Evolutionary conservation across 2,329 filamentous ascomycete genomes (phyloP).

Genomic region (Phyllosticta citriasiana): DNA sequence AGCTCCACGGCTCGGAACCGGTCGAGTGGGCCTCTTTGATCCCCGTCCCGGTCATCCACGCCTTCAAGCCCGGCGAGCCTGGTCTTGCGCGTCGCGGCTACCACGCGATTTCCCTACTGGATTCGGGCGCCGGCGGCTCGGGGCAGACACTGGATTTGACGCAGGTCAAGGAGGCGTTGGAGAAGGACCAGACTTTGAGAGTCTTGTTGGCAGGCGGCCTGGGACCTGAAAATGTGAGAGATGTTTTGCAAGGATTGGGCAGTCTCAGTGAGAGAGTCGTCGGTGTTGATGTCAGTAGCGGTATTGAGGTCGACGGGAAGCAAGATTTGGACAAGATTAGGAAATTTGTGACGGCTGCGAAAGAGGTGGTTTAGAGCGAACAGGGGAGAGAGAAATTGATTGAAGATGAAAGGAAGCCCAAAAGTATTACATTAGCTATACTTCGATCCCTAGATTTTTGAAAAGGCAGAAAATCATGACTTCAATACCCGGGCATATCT

Average conservation of each 20-base stretch:
- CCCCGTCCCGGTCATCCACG: constrained; percentile 81
- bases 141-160: constrained; percentile 67
- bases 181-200: constrained; percentile 57
- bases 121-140: constrained; percentile 74
- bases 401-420: too few relatives aligned
- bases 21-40: constrained; percentile 85
- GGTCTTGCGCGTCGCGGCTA: constrained; percentile 67
- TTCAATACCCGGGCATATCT: background rate
- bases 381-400: too few relatives aligned
- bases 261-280: constrained; percentile 53
- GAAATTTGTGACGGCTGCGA: constrained; percentile 68
- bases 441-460: background rate
- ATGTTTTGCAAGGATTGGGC: constrained; percentile 54
- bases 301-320: constrained; percentile 69
- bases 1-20: constrained; percentile 86
- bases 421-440: background rate
- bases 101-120: constrained; percentile 74
- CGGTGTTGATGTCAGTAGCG: constrained; percentile 88
- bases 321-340: constrained; percentile 75
- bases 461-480: too few relatives aligned
- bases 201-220: constrained; percentile 81
- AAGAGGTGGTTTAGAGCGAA: constrained; percentile 10
- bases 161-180: constrained; percentile 57
- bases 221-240: constrained; percentile 65
- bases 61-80: constrained; percentile 68